Conservation (phyloP, 306 rosid species). For the Coriaria nepalensis region DNA sequence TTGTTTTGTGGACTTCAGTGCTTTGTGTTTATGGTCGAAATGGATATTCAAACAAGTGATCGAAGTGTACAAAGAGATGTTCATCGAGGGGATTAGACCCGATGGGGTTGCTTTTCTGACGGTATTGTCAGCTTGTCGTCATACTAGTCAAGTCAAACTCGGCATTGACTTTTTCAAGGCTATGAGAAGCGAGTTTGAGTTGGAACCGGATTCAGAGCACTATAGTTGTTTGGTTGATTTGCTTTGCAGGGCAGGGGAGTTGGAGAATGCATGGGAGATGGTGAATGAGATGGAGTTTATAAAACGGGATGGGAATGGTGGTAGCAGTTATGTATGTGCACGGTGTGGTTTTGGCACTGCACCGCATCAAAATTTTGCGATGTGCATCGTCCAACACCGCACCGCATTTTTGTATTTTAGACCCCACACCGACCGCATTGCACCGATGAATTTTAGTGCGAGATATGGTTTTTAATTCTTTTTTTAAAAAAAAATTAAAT, state of each 20-base stretch:
- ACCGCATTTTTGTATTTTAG: too few species aligned
- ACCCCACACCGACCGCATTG: too few species aligned
- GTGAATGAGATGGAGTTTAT: conserved; percentile 22
- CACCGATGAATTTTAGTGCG: too few species aligned
- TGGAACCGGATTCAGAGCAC: conserved; percentile 64
- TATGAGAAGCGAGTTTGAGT: conserved; percentile 40
- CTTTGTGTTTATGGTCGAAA: conserved; percentile 63
- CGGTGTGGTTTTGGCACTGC: too few species aligned
- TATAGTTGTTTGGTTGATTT: conserved; percentile 59
- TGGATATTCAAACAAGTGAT: conserved; percentile 40
- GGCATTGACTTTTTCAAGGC: conserved; percentile 62
- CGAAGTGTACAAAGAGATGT: conserved; percentile 43
- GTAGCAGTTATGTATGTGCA: too few species aligned
- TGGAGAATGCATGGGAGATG: conserved; percentile 55
- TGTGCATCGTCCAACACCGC: too few species aligned
- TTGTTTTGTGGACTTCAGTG: conserved; percentile 69
- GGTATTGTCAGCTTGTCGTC: conserved; percentile 61
- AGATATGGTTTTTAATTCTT: too few species aligned
- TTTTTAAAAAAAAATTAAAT: too few species aligned
- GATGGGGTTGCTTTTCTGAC: conserved; percentile 57
- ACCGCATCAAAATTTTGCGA: too few species aligned
- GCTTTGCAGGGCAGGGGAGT: conserved; percentile 68
- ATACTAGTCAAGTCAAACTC: conserved; percentile 49
- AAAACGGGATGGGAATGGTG: too few species aligned
- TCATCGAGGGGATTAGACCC: conserved; percentile 47